Percentiles rank a stretch among this genome's conserved stretches.
Evolutionary conservation across 2,329 filamentous ascomycete species (phyloP).

Genomic region (Colletotrichum theobromicola): DNA sequence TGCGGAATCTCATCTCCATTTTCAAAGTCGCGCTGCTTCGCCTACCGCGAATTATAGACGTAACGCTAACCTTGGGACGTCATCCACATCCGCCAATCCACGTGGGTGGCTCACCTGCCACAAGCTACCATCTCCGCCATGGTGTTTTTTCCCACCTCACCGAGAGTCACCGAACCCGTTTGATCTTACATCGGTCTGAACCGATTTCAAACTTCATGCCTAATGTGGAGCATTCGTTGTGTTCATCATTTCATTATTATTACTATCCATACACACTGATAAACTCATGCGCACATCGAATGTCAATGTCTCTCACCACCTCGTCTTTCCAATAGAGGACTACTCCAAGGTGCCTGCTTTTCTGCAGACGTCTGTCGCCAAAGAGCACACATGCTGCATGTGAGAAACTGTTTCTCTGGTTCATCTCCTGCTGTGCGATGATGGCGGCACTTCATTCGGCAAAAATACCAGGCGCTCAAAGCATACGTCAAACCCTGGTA

Average conservation of each 20-base stretch:
- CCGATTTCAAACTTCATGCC: not conserved
- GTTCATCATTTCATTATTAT: slow-evolving; percentile 22
- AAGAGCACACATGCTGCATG: not conserved
- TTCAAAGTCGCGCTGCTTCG: not conserved
- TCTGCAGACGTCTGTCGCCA: not conserved
- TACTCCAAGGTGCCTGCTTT: not conserved
- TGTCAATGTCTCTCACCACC: not conserved
- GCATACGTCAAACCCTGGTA: not conserved
- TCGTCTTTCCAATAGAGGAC: slow-evolving; percentile 8
- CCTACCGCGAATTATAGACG: not conserved
- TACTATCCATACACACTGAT: slow-evolving; percentile 20
- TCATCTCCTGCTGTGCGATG: not conserved
- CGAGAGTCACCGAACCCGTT: not conserved
- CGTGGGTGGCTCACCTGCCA: slow-evolving; percentile 5
- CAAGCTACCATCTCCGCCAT: not conserved
- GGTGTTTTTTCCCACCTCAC: not conserved
- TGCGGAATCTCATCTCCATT: not conserved
- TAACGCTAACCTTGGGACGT: not conserved
- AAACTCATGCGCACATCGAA: not conserved
- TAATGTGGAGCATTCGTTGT: not conserved
- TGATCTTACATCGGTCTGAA: not conserved
- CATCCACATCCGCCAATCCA: not conserved
- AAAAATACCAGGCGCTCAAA: not conserved
- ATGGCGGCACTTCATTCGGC: not conserved
- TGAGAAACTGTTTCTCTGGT: not conserved